Conservation (phyloP, 208 protist genomes). For the Crithidia brevicula region DNA sequence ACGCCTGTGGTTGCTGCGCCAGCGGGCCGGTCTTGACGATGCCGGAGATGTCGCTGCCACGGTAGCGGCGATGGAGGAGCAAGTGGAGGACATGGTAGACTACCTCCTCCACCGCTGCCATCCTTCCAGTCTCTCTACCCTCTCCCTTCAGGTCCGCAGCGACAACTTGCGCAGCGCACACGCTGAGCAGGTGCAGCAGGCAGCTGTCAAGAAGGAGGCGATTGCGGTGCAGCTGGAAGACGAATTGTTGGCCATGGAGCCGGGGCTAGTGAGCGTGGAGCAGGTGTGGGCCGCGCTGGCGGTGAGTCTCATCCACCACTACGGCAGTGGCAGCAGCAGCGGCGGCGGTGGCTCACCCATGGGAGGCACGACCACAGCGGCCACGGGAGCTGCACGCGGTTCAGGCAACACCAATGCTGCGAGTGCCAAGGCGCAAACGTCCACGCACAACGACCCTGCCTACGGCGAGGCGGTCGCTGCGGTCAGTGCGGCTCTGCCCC, state of each 20-base stretch:
- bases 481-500: slow-evolving; percentile 74
- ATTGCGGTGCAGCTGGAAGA: slow-evolving; percentile 64
- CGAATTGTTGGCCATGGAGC: slow-evolving; percentile 57
- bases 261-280: slow-evolving; percentile 45
- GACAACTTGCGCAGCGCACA: slow-evolving; percentile 38
- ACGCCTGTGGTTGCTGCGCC: slow-evolving; percentile 64
- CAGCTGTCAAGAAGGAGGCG: slow-evolving; percentile 72
- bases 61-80: slow-evolving; percentile 62
- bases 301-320: slow-evolving; percentile 74
- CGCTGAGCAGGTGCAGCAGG: slow-evolving; percentile 40
- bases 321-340: slow-evolving; percentile 44
- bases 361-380: background rate
- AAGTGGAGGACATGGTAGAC: slow-evolving; percentile 62
- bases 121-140: slow-evolving; percentile 51
- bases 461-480: slow-evolving; percentile 70
- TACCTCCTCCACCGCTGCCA: slow-evolving; percentile 64
- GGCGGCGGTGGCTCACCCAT: slow-evolving; percentile 7
- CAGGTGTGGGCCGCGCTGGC: slow-evolving; percentile 74
- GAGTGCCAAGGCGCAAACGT: background rate
- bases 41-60: slow-evolving; percentile 66
- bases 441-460: slow-evolving; percentile 15
- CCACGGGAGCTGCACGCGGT: slow-evolving; percentile 11
- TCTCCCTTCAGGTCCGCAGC: slow-evolving; percentile 68
- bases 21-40: slow-evolving; percentile 45
- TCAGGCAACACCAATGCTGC: slow-evolving; percentile 10